Evolutionary conservation across 805 yeast genomes (phyloP).

Genomic region (Yamadazyma kitorensis): DNA sequence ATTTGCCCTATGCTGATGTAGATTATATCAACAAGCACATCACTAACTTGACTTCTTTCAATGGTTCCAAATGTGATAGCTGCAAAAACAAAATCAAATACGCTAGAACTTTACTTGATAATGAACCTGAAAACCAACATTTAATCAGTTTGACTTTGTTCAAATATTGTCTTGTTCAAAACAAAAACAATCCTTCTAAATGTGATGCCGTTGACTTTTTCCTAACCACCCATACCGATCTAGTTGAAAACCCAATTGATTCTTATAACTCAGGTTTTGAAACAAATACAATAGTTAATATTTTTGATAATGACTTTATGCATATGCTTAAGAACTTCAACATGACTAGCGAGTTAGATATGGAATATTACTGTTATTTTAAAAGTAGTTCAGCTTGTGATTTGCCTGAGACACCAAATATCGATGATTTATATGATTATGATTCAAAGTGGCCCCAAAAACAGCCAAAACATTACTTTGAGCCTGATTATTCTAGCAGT

Average conservation of each 20-base stretch:
- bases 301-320: slow-evolving; percentile 38
- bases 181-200: slow-evolving; percentile 26
- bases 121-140: slow-evolving; percentile 31
- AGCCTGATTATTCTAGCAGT: slow-evolving; percentile 24
- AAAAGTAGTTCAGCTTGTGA: slow-evolving; percentile 41
- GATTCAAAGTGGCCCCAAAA: slow-evolving; percentile 38
- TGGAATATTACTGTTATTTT: slow-evolving; percentile 55
- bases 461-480: slow-evolving; percentile 17
- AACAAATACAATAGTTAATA: slow-evolving; percentile 26
- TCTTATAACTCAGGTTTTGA: slow-evolving; percentile 22
- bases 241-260: slow-evolving; percentile 12
- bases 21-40: slow-evolving; percentile 30
- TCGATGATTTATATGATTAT: slow-evolving; percentile 31
- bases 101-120: slow-evolving; percentile 23
- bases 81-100: slow-evolving; percentile 35
- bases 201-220: slow-evolving; percentile 39
- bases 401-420: slow-evolving; percentile 51
- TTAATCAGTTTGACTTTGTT: slow-evolving; percentile 34
- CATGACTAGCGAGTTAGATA: slow-evolving; percentile 33
- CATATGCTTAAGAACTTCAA: slow-evolving; percentile 36
- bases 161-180: slow-evolving; percentile 29
- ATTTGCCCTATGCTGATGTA: slow-evolving; percentile 21
- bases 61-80: slow-evolving; percentile 32
- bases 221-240: slow-evolving; percentile 30
- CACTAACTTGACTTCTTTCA: slow-evolving; percentile 23